Evolutionary conservation across 1,284 basidiomycete genomes (phyloP), one percentile per base, ranked within the genome.

Genomic region (Irpex sp.): DNA sequence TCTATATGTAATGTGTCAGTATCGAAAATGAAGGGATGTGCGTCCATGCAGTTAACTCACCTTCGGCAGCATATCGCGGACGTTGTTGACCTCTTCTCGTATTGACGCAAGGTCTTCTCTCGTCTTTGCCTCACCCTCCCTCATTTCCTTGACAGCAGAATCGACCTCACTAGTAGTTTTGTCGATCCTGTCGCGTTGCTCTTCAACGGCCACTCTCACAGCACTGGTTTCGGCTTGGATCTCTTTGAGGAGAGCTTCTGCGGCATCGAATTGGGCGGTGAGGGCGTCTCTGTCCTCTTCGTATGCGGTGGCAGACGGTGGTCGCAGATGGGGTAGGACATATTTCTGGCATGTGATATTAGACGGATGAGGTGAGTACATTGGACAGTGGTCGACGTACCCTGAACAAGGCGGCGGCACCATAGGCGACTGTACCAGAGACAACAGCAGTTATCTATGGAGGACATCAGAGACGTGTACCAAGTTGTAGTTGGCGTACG

Each of bases 61-160:
- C 85, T 92, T 94, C 3, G 96, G 95, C 9, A 99, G 79, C 85
- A 96, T 91, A 66, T 96, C 94, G 49, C 92, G 88, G 64, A 98
- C 88, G 64, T 88, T 92, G 68, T 93, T 93, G 56, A 99, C 85
- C 75, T 99, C 97, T 36, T 95, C 91, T 63, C 93, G 85, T 63
- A 98, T 88, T 78, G 96, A 93, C 38, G 94, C 87, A 84, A 98
- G 91, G 74, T 98, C 96, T 61, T 95, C 90, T 59, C 92, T 85
- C 44, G 94, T 90, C 73, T 85, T 89, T 57, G 82, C 78, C 73
- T 97, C 94, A 11, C 88, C 88, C 61, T 91, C 88, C 57, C 85
- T 86, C 76, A 97, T 87, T 67, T 91, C 86, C 63, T 83, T 79
- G 13, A 97, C 90, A 1, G 88, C 89, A 0, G 82, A 81, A 67